Base-by-base conservation (phyloP, 352 stramenopile species). In the Aphanomyces stellatus region DNA sequence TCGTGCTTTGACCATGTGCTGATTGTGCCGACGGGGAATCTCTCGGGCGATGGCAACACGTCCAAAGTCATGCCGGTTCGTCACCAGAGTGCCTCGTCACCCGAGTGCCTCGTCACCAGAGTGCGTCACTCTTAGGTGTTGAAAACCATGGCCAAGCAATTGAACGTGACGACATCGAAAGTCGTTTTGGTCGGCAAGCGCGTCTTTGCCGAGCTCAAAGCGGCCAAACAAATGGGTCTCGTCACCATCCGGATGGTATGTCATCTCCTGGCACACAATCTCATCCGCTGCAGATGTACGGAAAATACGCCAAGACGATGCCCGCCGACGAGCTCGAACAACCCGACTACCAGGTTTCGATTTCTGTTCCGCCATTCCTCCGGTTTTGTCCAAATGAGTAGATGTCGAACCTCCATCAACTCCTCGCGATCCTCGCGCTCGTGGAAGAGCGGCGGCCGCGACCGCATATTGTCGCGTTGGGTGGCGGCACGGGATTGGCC, bases 131-230 rank as follows among this genome's bases (percentile, higher is more conserved):
- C 30, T 15, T 43, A 87, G 59, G 71, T 94, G n/a, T 78, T 75
- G 8, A 82, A 76, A 27, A 80, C 80, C 0, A 90, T 94, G 85
- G 60, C 60, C 19, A 67, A 67, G 27, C 28, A 67, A 19, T 53
- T 94, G 17, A 79, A 89, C 53, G 67, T 92, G 24, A 75, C 83
- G 59, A 67, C 82, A 42, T 94, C 85, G 17, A 81, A 79, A n/a
- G 76, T 94, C 31, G 76, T 90, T 27, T 91, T 94, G 33, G 82
- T 94, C 34, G 85, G 85, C 2, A 80, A 84, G 51, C 91, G 91
- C 62, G 81, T 87, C 11, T 94, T 94, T 62, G 91, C 90, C 56
- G 85, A 94, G 69, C 90, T 94, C 71, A 94, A 92, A 43, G 85
- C 82, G 2, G 85, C 83, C 1, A 94, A 94, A 61, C 79, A 82